phyloP scores from a whole-genome alignment of 176 grass and related monocot species.

The Oryza glaberrima region DNA sequence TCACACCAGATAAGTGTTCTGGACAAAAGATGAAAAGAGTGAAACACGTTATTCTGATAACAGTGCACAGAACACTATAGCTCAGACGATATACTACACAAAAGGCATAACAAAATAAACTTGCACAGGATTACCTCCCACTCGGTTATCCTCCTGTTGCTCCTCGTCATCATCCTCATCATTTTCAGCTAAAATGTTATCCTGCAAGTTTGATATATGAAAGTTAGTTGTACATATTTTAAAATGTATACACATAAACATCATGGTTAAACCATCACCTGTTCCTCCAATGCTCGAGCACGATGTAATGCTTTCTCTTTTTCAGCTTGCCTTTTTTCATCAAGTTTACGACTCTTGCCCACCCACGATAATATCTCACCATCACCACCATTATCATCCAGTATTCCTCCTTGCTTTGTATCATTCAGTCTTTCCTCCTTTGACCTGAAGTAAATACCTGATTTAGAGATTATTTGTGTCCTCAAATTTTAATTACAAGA shows the following conservation, averaged over 20 bases:
- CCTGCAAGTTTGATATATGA: conserved; percentile 50
- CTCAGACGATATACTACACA: background rate
- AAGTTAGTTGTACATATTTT: conserved; percentile 24
- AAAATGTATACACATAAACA: conserved; percentile 16
- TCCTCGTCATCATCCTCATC: conserved; percentile 47
- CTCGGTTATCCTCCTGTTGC: conserved; percentile 45
- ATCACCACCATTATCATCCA: conserved; percentile 54
- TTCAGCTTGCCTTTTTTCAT: conserved; percentile 75
- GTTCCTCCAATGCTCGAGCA: conserved; percentile 84
- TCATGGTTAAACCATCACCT: conserved; percentile 50
- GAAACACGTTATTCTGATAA: conserved; percentile 33
- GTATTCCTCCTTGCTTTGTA: conserved; percentile 68
- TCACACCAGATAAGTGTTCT: conserved; percentile 92
- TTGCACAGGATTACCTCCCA: conserved; percentile 46
- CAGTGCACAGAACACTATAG: conserved; percentile 1
- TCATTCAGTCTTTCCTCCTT: conserved; percentile 89
- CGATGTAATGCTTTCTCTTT: conserved; percentile 77
- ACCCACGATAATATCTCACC: conserved; percentile 89
- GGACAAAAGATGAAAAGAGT: background rate
- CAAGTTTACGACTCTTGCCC: conserved; percentile 74
- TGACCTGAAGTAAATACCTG: conserved; percentile 63
- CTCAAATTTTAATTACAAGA: conserved; percentile 31
- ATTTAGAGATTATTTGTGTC: conserved; percentile 58
- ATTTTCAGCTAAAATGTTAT: conserved; percentile 81
- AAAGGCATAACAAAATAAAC: conserved; percentile 14